Evolutionary conservation across 108 stramenopile species (phyloP), one percentile per base, ranked within the genome.

Genomic region (Chaetoceros tenuissimus): DNA sequence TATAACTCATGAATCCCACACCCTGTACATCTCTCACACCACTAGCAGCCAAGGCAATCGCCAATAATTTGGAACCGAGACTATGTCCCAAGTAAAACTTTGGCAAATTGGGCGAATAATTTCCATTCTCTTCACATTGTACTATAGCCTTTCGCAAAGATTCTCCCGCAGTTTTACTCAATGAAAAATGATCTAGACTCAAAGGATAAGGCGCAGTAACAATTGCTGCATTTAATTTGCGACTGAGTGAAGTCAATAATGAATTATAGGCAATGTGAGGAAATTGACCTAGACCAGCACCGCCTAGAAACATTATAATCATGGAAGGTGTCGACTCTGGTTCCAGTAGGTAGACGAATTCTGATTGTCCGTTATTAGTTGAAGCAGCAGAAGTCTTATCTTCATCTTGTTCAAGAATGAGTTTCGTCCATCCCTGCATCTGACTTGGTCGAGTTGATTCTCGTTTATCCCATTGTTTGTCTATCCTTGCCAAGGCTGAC

Each of bases 231-330:
- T 84, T 84, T 51, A 77, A 71, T 46, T 57, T 48, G 20, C 68
- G 44, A 8, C 80, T 74, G 21, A 91, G 22, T 20, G 74, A 56
- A 21, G 56, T 30, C 10, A 84, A 51, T 3, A 91, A 77, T 56
- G 82, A 55, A 23, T 69, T 71, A 56, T 91, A 91, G 10, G 83
- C 78, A 46, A 91, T 81, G 54, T 91, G 89, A 13, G 89, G 89
- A 53, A 74, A 91, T 46, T 79, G 75, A 8, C 89, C 89, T 30
- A 91, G 55, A 1, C 81, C 85, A 19, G 89, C 89, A 3, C 89
- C 89, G 22, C 89, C 89, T 16, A 80, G 59, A 55, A 91, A 91
- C 29, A 87, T 76, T 63, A 91, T 85, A 0, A 85, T 31, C 54
- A 80, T 82, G 8, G 85, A 87, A 5, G 89, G 89, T 8, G 51